Evolutionary conservation across 2,329 filamentous ascomycete species (phyloP).

Genomic region (Whalleya microplaca): DNA sequence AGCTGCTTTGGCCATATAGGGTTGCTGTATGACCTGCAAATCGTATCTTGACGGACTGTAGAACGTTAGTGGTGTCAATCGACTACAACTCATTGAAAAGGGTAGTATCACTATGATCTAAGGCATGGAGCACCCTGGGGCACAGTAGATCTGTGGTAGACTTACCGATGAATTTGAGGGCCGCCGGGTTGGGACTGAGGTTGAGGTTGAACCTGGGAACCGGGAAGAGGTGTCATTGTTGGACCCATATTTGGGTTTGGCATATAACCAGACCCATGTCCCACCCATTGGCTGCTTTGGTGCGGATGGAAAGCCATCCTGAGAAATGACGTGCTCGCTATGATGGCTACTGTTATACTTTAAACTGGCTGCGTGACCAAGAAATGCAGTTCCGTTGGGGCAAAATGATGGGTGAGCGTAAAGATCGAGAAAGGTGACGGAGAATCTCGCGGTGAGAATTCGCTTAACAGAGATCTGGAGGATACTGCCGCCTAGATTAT

Average conservation of each 20-base stretch:
- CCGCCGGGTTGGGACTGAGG: conserved; percentile 27
- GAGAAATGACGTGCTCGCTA: conserved; percentile 5
- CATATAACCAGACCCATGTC: conserved; percentile 31
- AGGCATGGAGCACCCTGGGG: not conserved
- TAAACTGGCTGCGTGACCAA: not conserved
- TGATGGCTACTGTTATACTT: not conserved
- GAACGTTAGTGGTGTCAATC: not conserved
- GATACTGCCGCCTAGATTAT: not conserved
- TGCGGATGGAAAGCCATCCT: conserved; percentile 35
- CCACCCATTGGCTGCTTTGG: conserved; percentile 29
- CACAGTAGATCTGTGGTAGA: not conserved
- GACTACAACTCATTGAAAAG: not conserved
- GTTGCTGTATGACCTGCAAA: conserved; percentile 36
- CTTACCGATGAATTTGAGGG: conserved; percentile 30
- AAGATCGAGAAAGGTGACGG: not conserved
- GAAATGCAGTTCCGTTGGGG: not conserved
- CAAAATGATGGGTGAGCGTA: not conserved
- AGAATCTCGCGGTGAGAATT: not conserved
- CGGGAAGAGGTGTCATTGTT: conserved; percentile 29
- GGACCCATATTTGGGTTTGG: conserved; percentile 33
- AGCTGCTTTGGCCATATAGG: conserved; percentile 35
- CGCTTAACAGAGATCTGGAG: not conserved
- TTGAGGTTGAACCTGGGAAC: conserved; percentile 28
- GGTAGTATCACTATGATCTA: not conserved
- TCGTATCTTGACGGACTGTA: conserved; percentile 32